Evolutionary conservation across 192 early-diverging fungal species (phyloP).

Genomic region (Coemansia sp.): DNA sequence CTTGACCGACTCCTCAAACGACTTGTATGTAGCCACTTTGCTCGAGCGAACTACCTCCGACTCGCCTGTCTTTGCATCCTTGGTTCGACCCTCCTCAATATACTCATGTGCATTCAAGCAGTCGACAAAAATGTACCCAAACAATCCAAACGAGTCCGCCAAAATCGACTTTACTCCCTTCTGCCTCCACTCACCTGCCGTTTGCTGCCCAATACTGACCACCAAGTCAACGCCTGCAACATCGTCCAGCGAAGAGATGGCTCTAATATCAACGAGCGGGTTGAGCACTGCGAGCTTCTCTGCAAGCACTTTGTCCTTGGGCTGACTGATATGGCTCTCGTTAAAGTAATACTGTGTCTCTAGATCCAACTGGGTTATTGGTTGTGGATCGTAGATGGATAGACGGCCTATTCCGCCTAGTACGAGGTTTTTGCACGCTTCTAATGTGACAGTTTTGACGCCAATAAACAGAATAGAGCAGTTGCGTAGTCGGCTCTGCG

Average conservation of each 20-base stretch:
- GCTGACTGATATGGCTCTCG: slow-evolving; percentile 6
- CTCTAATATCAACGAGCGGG: slow-evolving; percentile 73
- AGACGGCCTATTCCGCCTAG: slow-evolving; percentile 84
- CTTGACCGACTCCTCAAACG: slow-evolving; percentile 18
- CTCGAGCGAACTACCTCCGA: background rate
- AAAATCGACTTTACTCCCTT: slow-evolving; percentile 60
- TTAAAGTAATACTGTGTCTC: slow-evolving; percentile 30
- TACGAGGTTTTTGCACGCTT: slow-evolving; percentile 92
- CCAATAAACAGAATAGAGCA: slow-evolving; percentile 76
- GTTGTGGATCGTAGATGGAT: slow-evolving; percentile 66
- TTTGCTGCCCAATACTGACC: slow-evolving; percentile 56
- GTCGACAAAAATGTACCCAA: slow-evolving; percentile 90
- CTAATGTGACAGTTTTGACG: slow-evolving; percentile 74
- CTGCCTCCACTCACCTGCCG: slow-evolving; percentile 62
- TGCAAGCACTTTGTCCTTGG: slow-evolving; percentile 55
- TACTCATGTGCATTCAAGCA: slow-evolving; percentile 41
- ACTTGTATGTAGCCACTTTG: slow-evolving; percentile 14
- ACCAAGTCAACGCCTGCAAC: slow-evolving; percentile 73
- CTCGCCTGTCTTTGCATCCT: background rate
- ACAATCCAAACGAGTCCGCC: slow-evolving; percentile 70
- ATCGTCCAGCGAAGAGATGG: slow-evolving; percentile 33
- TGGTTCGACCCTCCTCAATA: slow-evolving; percentile 16
- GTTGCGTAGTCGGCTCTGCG: slow-evolving; percentile 84
- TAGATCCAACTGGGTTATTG: slow-evolving; percentile 58
- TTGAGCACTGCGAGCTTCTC: slow-evolving; percentile 74